Percentiles rank a stretch among this genome's conserved stretches.
These are phyloP conservation scores for Beauveria varroae DNA, from an alignment of 2,329 filamentous ascomycete species.

Conservation along the genomic window DNA sequence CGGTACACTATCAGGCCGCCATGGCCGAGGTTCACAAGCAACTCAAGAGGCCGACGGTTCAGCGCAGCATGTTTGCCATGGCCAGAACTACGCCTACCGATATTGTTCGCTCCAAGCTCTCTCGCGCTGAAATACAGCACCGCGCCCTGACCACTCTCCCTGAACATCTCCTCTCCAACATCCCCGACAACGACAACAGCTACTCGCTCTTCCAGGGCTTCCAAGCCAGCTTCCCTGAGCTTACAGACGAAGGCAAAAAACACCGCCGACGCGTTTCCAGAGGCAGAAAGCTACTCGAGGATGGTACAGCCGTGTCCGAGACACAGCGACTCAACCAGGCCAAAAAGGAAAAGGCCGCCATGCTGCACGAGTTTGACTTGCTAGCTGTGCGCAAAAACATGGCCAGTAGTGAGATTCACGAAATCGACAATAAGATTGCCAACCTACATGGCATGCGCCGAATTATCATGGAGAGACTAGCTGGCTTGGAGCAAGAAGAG, in stretches of 20 bases:
- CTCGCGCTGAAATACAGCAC: constrained; percentile 86
- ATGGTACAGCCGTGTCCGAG: constrained; percentile 44
- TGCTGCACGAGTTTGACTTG: constrained; percentile 85
- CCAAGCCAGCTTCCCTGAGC: constrained; percentile 74
- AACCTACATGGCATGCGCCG: constrained; percentile 89
- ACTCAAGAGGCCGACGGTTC: constrained; percentile 72
- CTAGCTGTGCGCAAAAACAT: constrained; percentile 92
- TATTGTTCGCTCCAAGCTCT: constrained; percentile 84
- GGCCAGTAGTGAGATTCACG: constrained; percentile 90
- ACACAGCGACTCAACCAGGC: constrained; percentile 63
- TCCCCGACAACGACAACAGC: constrained; percentile 75
- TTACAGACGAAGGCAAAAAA: constrained; percentile 62
- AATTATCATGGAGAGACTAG: constrained; percentile 82
- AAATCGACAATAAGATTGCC: constrained; percentile 94
- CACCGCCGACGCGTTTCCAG: constrained; percentile 64
- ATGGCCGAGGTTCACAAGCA: constrained; percentile 87
- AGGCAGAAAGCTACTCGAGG: constrained; percentile 67
- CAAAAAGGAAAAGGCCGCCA: constrained; percentile 68
- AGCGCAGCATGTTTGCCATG: constrained; percentile 86
- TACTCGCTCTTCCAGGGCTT: constrained; percentile 98
- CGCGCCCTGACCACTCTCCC: constrained; percentile 81
- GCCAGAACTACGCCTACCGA: constrained; percentile 89
- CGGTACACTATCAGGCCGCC: constrained; percentile 73
- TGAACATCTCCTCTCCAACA: constrained; percentile 82
- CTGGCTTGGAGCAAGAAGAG: constrained; percentile 84